Base-by-base conservation (phyloP, 2,329 filamentous ascomycete genomes). In the Alternaria sp. region DNA sequence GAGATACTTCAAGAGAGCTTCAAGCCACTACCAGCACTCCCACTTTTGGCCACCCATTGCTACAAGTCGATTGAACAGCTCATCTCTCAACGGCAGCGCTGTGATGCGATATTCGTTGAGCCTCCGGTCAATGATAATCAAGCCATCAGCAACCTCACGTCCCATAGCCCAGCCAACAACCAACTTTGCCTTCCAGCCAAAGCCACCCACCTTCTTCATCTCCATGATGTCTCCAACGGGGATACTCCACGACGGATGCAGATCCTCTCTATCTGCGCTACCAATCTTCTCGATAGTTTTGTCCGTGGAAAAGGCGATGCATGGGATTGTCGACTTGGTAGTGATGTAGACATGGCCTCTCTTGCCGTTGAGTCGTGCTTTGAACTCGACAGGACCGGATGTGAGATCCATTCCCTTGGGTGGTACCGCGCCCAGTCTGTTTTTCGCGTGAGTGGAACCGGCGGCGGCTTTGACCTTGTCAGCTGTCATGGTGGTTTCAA, bases 111-210 rank as follows among this genome's bases (percentile, higher is more conserved):
- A 84, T 24, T 84, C 80, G 14, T 84, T 78, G 0, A 88, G 85
- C 13, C 77, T 77, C 53, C 80, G 81, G n/a, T 87, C 86, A 26
- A 80, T 80, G 63, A 94, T 85, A 63, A 91, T 82, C 64, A 96
- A 67, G 0, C 90, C 91, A 78, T 95, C 92, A 0, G 89, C 86
- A 29, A 95, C 86, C 74, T 93, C 88, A 46, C 87, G 83, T 0
- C 87, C 85, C 69, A 92, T 83, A 0, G 90, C 88, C 90, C 92
- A 92, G 0, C 91, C 91, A 0, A 95, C 90, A 2, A 95, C 84
- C 49, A 95, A 79, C 80, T 92, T 94, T 1, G 88, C 87, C 78
- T 95, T 96, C 91, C 91, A 96, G 0, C 91, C 91, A 34, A 93
- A 81, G 0, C 92, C 92, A 4, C 92, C 91, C 2, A 93, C 80